Conservation (phyloP, 768 basidiomycete species). For the Serendipita vermifera region DNA sequence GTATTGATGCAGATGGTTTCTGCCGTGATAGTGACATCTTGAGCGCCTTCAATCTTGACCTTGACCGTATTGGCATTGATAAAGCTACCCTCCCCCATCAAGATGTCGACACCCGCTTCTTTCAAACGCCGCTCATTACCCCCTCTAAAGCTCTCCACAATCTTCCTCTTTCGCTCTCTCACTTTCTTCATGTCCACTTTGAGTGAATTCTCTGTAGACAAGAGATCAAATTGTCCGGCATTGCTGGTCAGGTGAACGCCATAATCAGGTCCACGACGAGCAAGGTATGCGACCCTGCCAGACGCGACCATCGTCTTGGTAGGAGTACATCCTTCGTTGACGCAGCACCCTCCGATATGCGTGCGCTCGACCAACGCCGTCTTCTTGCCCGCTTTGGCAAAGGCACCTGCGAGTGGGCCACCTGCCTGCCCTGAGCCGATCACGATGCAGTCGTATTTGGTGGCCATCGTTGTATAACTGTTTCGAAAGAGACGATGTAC, state of each 20-base stretch:
- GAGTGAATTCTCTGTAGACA: background rate
- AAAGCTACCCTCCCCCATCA: conserved; percentile 13
- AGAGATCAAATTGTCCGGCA: background rate
- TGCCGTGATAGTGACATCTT: conserved; percentile 8
- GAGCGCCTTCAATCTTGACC: conserved; percentile 4
- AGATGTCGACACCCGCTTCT: conserved; percentile 12
- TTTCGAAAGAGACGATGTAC: background rate
- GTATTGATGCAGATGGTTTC: conserved; percentile 15
- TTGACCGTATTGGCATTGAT: conserved; percentile 11
- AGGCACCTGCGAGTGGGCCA: conserved; percentile 11
- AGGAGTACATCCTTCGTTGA: conserved; percentile 15
- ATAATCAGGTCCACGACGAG: conserved; percentile 11
- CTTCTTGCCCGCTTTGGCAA: conserved; percentile 12
- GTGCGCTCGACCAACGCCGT: conserved; percentile 12
- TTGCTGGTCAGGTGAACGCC: conserved; percentile 4
- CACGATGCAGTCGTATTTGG: conserved; percentile 10
- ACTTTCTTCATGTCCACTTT: conserved; percentile 10
- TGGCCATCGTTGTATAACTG: background rate
- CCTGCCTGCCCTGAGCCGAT: conserved; percentile 15
- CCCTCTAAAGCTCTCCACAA: conserved; percentile 5
- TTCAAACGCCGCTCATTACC: conserved; percentile 9
- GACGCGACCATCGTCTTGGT: conserved; percentile 15
- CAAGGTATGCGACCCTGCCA: conserved; percentile 13
- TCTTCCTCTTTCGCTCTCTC: conserved; percentile 14
- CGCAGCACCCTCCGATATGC: conserved; percentile 15